Evolutionary conservation across 345 rosid species (phyloP).

Genomic region (Eucalyptus sideroxylon): DNA sequence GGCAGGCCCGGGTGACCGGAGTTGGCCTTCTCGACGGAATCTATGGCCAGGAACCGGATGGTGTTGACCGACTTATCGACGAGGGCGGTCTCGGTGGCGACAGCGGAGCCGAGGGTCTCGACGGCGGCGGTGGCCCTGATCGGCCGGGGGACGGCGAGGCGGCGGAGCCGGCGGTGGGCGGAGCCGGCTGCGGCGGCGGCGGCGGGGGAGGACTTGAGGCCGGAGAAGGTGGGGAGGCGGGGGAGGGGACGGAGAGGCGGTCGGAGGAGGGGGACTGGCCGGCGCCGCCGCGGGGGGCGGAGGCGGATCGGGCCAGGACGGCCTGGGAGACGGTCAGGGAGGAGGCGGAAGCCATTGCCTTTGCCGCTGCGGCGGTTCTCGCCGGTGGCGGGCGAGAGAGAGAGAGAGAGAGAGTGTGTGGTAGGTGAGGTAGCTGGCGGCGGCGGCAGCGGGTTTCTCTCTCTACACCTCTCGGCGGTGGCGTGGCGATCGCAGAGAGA

Average conservation of each 20-base stretch:
- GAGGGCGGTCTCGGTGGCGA: conserved; percentile 44
- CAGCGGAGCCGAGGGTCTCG: conserved; percentile 27
- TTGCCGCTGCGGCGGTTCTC: background rate
- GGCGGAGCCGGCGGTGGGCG: conserved; percentile 5
- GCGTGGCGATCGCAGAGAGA: background rate
- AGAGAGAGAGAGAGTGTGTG: background rate
- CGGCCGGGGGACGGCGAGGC: conserved; percentile 5
- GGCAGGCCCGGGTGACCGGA: conserved; percentile 97
- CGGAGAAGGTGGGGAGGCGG: conserved; percentile 31
- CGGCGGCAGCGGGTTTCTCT: background rate
- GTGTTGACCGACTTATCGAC: conserved; percentile 71
- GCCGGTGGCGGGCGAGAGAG: background rate
- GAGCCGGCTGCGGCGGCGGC: background rate
- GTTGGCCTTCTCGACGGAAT: conserved; percentile 92
- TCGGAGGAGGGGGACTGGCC: conserved; percentile 9
- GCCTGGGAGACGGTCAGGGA: conserved; percentile 2
- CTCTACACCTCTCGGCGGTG: background rate
- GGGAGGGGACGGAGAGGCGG: conserved; percentile 38
- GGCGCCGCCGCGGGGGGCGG: background rate
- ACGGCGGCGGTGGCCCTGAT: conserved; percentile 27
- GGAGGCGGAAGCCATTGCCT: background rate
- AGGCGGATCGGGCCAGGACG: background rate
- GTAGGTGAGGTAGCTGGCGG: background rate
- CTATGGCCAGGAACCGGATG: conserved; percentile 73
- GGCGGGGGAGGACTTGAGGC: conserved; percentile 17